Evolutionary conservation across 164 flowering plant species (phyloP).

Genomic region (Vitis rupestris): DNA sequence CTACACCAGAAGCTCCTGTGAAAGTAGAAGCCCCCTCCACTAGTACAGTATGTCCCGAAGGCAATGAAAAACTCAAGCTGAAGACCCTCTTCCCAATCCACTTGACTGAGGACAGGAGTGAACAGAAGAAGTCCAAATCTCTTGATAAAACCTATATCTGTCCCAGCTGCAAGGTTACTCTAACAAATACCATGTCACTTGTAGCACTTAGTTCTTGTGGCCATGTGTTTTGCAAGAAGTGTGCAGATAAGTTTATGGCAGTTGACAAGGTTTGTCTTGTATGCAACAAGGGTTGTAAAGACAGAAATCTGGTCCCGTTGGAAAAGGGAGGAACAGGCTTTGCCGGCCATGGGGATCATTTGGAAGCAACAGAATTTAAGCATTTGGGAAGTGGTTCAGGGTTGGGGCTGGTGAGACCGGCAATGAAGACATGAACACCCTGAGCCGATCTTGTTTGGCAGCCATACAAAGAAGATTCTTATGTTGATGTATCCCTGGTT

Average conservation of each 20-base stretch:
- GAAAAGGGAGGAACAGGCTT: constrained; percentile 92
- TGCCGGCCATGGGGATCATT: constrained; percentile 77
- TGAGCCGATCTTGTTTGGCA: background rate
- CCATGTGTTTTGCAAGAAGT: constrained; percentile 93
- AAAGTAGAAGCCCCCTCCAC: constrained; percentile 77
- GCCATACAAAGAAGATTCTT: background rate
- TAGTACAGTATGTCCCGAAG: constrained; percentile 81
- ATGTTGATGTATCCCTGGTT: background rate
- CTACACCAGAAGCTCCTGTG: constrained; percentile 86
- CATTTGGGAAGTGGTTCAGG: constrained; percentile 95
- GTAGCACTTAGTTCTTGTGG: constrained; percentile 86
- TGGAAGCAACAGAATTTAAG: constrained; percentile 83
- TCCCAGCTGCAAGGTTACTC: constrained; percentile 90
- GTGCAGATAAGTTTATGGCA: constrained; percentile 72
- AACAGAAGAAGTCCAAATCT: constrained; percentile 36
- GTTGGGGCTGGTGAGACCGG: constrained; percentile 84
- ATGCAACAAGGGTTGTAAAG: constrained; percentile 73
- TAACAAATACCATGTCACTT: constrained; percentile 70
- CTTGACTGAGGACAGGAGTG: constrained; percentile 66
- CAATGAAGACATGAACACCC: constrained; percentile 57
- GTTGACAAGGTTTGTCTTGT: constrained; percentile 82
- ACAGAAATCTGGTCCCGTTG: constrained; percentile 63
- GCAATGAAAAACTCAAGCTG: constrained; percentile 84
- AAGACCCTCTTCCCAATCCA: constrained; percentile 74
- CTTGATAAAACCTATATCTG: constrained; percentile 55